Conservation (phyloP, 2,329 filamentous ascomycete species). For the Pseudocercospora macadamiae region DNA sequence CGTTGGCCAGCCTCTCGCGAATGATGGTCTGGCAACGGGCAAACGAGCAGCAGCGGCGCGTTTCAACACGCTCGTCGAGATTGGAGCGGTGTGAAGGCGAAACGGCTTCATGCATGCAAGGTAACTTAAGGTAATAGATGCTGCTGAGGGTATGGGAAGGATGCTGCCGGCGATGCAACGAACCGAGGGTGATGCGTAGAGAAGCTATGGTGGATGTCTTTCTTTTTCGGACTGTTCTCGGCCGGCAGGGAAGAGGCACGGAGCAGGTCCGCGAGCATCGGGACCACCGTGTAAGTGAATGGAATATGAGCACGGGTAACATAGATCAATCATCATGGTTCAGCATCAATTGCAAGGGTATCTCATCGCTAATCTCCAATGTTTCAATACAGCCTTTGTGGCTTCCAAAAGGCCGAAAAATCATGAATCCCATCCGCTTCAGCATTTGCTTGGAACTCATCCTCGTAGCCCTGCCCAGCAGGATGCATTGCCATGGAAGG, state of each 20-base stretch:
- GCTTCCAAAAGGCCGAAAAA: slow-evolving; percentile 48
- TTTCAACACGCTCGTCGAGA: slow-evolving; percentile 7
- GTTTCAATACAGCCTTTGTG: slow-evolving; percentile 49
- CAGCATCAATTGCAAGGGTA: slow-evolving; percentile 1
- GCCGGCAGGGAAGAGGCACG: neutral
- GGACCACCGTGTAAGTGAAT: neutral
- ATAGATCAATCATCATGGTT: neutral
- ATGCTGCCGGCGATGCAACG: slow-evolving; percentile 3
- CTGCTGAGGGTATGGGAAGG: neutral
- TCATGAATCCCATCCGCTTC: slow-evolving; percentile 17
- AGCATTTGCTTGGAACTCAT: neutral
- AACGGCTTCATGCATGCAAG: slow-evolving; percentile 19
- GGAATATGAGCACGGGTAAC: neutral
- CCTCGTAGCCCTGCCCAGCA: neutral
- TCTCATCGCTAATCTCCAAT: neutral
- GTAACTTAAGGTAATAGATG: too few species aligned
- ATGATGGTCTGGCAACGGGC: neutral
- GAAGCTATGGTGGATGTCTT: neutral
- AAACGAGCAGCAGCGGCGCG: slow-evolving; percentile 16
- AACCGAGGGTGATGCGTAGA: slow-evolving; percentile 2
- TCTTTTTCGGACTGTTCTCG: slow-evolving; percentile 6
- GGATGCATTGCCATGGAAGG: neutral
- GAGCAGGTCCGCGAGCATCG: neutral
- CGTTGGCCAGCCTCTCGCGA: slow-evolving; percentile 8
- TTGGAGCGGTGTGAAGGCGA: slow-evolving; percentile 18